Conservation (phyloP, 2,329 filamentous ascomycete genomes). For the Pseudohalonectria lignicola region DNA sequence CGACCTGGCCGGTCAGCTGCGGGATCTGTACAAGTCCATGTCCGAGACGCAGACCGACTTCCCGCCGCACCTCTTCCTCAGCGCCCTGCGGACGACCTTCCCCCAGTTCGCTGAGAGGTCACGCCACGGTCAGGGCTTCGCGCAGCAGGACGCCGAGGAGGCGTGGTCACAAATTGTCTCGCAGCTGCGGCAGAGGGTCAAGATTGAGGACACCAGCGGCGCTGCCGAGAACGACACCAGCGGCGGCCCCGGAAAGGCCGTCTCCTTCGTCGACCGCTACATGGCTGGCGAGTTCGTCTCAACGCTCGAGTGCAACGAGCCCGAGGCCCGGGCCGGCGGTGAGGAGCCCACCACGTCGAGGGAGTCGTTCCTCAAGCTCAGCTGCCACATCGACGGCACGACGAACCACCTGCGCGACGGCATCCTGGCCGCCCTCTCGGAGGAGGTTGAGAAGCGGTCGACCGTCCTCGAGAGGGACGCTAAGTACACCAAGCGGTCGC, state of each 20-base stretch:
- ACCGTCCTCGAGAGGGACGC: conserved; percentile 67
- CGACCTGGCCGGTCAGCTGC: conserved; percentile 67
- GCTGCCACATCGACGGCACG: conserved; percentile 83
- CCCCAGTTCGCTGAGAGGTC: conserved; percentile 90
- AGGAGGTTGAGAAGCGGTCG: conserved; percentile 87
- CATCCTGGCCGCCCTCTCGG: conserved; percentile 67
- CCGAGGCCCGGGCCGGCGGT: conserved; percentile 60
- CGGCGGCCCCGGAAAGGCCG: conserved; percentile 30
- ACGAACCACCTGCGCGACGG: conserved; percentile 91
- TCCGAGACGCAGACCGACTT: conserved; percentile 80
- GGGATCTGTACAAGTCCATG: conserved; percentile 83
- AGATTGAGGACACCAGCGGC: conserved; percentile 24
- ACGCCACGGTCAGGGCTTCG: conserved; percentile 71
- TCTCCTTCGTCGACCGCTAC: conserved; percentile 82
- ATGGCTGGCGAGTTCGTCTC: conserved; percentile 76
- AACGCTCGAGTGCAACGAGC: conserved; percentile 73
- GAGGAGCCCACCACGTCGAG: conserved; percentile 57
- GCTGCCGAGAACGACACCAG: not conserved
- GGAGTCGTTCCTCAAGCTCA: conserved; percentile 81
- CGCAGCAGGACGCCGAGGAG: conserved; percentile 98
- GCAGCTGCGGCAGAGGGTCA: conserved; percentile 69
- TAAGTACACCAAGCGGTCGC: conserved; percentile 81
- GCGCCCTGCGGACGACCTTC: conserved; percentile 65
- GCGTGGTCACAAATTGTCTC: conserved; percentile 94
- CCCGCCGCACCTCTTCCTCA: conserved; percentile 71